Evolutionary conservation across 495 filamentous ascomycete species (phyloP).

Genomic region (Usnea hakonensis): DNA sequence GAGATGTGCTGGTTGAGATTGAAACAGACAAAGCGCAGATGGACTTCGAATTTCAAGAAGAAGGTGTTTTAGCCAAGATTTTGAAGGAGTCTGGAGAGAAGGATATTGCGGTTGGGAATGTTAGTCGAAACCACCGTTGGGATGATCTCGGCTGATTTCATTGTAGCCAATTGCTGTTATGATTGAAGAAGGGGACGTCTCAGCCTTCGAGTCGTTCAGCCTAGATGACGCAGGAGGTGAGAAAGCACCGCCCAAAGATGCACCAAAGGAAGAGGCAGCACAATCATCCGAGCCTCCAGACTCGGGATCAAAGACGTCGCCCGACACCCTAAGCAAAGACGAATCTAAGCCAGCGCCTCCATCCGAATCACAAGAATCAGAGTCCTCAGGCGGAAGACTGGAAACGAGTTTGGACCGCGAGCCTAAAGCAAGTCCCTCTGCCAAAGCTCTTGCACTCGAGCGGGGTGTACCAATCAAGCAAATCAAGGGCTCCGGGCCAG

Average conservation of each 20-base stretch:
- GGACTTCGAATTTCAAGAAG: conserved; percentile 99
- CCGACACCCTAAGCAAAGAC: conserved; percentile 42
- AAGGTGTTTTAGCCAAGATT: conserved; percentile 91
- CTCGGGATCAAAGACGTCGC: conserved; percentile 46
- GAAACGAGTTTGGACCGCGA: conserved; percentile 77
- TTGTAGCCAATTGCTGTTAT: conserved; percentile 88
- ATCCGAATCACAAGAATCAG: conserved; percentile 59
- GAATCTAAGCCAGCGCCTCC: conserved; percentile 41
- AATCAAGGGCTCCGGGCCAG: conserved; percentile 82
- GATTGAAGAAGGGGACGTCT: conserved; percentile 84
- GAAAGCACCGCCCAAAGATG: conserved; percentile 48
- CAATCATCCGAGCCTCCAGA: conserved; percentile 52
- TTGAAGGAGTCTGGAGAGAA: conserved; percentile 90
- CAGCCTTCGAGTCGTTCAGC: conserved; percentile 81
- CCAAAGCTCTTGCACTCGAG: conserved; percentile 77
- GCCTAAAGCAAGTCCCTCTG: conserved; percentile 61
- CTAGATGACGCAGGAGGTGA: conserved; percentile 85
- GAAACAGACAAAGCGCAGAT: conserved; percentile 99
- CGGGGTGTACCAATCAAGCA: conserved; percentile 69
- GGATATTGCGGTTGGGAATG: conserved; percentile 89
- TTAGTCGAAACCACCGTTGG: conserved; percentile 44
- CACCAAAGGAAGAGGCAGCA: conserved; percentile 55
- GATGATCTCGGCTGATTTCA: conserved; percentile 26
- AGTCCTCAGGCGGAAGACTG: conserved; percentile 65
- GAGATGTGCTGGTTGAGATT: conserved; percentile 98